A percentile compares a stretch with the other conserved stretches of the same genome.
Conservation (phyloP, 495 filamentous ascomycete genomes). For the Aspergillus panamensis region DNA sequence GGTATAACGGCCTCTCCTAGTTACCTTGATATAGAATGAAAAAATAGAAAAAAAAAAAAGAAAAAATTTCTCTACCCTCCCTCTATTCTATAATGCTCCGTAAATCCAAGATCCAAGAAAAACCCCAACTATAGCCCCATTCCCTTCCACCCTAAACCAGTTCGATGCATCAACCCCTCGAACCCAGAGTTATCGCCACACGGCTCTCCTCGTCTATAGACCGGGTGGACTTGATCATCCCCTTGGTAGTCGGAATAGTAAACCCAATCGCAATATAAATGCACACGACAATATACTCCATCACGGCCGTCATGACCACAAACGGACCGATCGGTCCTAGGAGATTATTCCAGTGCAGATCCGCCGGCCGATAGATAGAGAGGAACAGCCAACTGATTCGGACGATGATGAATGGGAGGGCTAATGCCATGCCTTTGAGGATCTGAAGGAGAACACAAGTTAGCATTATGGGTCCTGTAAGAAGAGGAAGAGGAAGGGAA, state of each 20-base stretch:
- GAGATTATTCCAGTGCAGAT: slow-evolving; percentile 24
- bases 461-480: not conserved
- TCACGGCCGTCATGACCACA: slow-evolving; percentile 30
- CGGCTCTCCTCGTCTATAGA: not conserved
- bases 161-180: too few species aligned
- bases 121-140: too few species aligned
- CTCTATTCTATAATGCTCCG: too few species aligned
- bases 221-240: not conserved
- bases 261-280: slow-evolving; percentile 29
- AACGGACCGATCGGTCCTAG: slow-evolving; percentile 25
- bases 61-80: too few species aligned
- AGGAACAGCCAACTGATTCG: slow-evolving; percentile 30
- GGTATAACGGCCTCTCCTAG: too few species aligned
- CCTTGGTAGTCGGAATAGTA: slow-evolving; percentile 16
- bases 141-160: too few species aligned
- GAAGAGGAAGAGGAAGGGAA: not conserved
- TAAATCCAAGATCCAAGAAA: too few species aligned
- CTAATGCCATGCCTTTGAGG: slow-evolving; percentile 20
- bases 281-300: slow-evolving; percentile 31
- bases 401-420: slow-evolving; percentile 31
- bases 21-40: too few species aligned
- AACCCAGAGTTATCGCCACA: not conserved
- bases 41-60: too few species aligned
- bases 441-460: not conserved
- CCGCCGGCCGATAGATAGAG: slow-evolving; percentile 20